Base-by-base conservation (phyloP, 2,329 filamentous ascomycete genomes). In the Nakataea oryzae region DNA sequence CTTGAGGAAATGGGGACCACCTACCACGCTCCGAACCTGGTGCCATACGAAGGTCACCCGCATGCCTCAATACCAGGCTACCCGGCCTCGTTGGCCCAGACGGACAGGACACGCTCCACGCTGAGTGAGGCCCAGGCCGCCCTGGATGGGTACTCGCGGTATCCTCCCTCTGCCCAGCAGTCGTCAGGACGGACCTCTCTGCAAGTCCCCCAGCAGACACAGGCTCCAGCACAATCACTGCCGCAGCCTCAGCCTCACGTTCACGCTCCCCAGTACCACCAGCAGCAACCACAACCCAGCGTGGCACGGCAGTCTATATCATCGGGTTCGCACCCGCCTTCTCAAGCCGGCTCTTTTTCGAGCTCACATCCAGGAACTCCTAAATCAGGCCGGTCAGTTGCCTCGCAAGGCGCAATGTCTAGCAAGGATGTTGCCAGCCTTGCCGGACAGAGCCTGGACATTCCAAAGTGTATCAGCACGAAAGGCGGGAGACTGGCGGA, bases 401-500 rank as follows among this genome's bases (percentile, higher is more conserved):
- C 69, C 64, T 67, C 65, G 26, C 66, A 70, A n/a, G 65, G 62
- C n/a, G 65, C 68, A 13, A 71, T 71, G 14, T 66, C 73, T 3
- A 72, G 75, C 14, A 60, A 55, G 50, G 59, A 60, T 12, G 58
- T 60, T 12, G 50, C 59, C 5, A 60, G 58, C 50, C 41, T 85
- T 71, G 79, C 82, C 2, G 78, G 76, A 64, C 82, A 85, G 70
- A 85, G 81, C 69, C 78, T 93, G 50, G 85, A 88, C 68, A 86
- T 96, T 54, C 91, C 91, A 8, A 78, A 80, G 57, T 87, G 90
- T 50, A 91, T 96, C 70, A 91, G 87, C 69, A 80, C 86, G 41
- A 86, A 82, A 67, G 89, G 89, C 57, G 90, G 90, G 9, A 93
- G 84, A 70, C 73, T 96, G 67, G 83, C 90, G 12, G 90, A 95